phyloP scores from a whole-genome alignment of 2,329 filamentous ascomycete genomes.

The Rutstroemia sp. region DNA sequence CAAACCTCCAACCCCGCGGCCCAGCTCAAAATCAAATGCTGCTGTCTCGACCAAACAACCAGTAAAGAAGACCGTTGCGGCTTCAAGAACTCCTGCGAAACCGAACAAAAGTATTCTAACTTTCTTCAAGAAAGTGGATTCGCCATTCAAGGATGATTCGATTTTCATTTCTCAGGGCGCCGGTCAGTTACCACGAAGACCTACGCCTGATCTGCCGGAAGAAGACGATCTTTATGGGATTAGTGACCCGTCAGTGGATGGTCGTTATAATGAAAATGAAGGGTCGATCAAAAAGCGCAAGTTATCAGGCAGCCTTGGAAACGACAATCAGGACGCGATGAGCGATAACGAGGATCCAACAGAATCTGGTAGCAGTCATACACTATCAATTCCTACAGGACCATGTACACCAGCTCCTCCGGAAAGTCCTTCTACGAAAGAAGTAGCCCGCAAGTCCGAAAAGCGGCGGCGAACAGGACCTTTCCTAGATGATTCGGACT shows the following conservation, averaged over 20 bases:
- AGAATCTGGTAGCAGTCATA: background rate
- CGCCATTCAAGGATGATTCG: constrained; percentile 37
- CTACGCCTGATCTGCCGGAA: constrained; percentile 13
- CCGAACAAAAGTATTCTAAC: constrained; percentile 62
- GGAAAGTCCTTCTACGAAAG: background rate
- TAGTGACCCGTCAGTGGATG: constrained; percentile 10
- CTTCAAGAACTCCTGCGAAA: constrained; percentile 20
- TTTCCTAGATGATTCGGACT: constrained; percentile 65
- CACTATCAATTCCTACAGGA: background rate
- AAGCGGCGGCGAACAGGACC: constrained; percentile 41
- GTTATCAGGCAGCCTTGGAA: constrained; percentile 17
- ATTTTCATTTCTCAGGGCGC: constrained; percentile 43
- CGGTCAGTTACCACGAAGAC: constrained; percentile 9
- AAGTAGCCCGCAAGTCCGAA: constrained; percentile 8
- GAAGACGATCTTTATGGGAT: constrained; percentile 23
- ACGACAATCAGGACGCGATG: background rate
- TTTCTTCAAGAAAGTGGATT: constrained; percentile 65
- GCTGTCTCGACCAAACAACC: constrained; percentile 11
- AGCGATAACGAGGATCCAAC: background rate
- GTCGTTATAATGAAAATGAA: constrained; percentile 35
- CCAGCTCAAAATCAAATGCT: constrained; percentile 23
- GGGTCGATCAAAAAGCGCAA: constrained; percentile 37
- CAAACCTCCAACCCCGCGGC: constrained; percentile 26
- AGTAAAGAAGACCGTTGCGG: constrained; percentile 17
- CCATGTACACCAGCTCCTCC: background rate